phyloP scores from a whole-genome alignment of 164 flowering plant genomes.

The Dillenia suffruticosa region DNA sequence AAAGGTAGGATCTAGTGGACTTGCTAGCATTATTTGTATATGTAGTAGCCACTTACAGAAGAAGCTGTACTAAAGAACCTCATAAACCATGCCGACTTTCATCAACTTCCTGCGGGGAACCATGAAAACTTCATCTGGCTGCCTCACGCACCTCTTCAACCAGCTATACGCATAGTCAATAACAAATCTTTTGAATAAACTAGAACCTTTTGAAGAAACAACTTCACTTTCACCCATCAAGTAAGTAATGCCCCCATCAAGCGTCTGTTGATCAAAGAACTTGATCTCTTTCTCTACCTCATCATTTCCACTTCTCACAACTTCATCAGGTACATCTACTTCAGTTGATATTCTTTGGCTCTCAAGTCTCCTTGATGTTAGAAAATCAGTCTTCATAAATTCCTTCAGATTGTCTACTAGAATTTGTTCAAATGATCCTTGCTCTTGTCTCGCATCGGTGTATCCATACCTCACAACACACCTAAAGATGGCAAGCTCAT shows the following conservation, averaged over 20 bases:
- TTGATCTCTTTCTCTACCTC: conserved; percentile 7
- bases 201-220: conserved; percentile 7
- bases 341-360: neutral
- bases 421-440: conserved; percentile 7
- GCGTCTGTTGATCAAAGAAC: conserved; percentile 8
- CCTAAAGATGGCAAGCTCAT: conserved; percentile 7
- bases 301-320: neutral
- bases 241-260: conserved; percentile 8
- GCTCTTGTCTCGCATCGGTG: conserved; percentile 3
- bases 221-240: conserved; percentile 20
- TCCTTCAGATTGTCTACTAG: conserved; percentile 10
- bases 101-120: conserved; percentile 11
- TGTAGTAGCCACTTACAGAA: no score
- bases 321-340: neutral
- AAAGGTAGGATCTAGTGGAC: no score
- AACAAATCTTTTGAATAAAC: conserved; percentile 7
- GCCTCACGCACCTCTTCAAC: conserved; percentile 6
- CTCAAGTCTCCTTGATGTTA: neutral
- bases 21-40: no score
- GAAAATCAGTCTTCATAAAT: conserved; percentile 4
- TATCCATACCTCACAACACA: conserved; percentile 31
- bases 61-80: neutral
- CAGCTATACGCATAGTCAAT: conserved; percentile 11
- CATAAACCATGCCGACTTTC: conserved; percentile 20
- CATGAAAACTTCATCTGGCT: conserved; percentile 3